Conservation (phyloP, 1,284 basidiomycete genomes). For the Exsudoporus floridanus region DNA sequence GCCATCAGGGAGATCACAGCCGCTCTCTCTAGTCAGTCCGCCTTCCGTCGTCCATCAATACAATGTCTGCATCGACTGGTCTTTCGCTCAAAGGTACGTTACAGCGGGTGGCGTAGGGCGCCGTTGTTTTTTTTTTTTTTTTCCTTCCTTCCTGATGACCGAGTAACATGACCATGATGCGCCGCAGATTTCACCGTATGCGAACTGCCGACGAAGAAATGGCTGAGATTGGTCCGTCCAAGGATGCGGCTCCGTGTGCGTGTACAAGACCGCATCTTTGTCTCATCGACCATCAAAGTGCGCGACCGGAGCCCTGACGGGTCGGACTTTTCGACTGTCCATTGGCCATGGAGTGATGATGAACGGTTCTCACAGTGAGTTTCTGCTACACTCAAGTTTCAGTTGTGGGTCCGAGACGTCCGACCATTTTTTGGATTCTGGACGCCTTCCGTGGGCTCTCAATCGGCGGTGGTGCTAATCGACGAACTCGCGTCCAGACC, state of each 20-base stretch:
- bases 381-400: background rate
- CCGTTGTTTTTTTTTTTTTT: background rate
- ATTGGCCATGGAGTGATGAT: conserved; percentile 18
- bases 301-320: background rate
- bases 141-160: background rate
- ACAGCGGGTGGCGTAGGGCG: background rate
- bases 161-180: background rate
- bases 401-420: background rate
- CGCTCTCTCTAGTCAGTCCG: background rate
- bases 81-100: conserved; percentile 24
- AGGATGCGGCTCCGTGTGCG: conserved; percentile 25
- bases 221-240: conserved; percentile 21
- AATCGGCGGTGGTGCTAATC: conserved; percentile 4
- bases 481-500: conserved; percentile 6
- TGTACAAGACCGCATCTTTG: conserved; percentile 5
- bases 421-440: background rate
- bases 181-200: conserved; percentile 23
- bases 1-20: background rate
- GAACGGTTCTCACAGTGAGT: conserved; percentile 16
- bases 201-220: conserved; percentile 23
- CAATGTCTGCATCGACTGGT: conserved; percentile 7
- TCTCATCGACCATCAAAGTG: conserved; percentile 16
- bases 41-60: background rate
- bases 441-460: background rate
- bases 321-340: background rate